Conservation (phyloP, 2,329 filamentous ascomycete species). For the Fusarium sp. region DNA sequence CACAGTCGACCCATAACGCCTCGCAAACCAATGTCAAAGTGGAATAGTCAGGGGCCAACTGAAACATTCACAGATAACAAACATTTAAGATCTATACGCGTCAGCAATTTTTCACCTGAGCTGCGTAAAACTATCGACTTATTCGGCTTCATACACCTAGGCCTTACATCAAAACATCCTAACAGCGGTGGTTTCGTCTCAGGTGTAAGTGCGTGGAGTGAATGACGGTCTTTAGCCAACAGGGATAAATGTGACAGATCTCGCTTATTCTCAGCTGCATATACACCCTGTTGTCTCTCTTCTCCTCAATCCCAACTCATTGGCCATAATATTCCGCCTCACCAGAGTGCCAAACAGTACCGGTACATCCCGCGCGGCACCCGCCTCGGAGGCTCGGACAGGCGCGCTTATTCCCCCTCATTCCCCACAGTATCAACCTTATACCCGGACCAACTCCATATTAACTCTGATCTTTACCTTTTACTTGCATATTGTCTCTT, state of each 20-base stretch:
- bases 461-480: conserved; percentile 8
- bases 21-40: conserved; percentile 8
- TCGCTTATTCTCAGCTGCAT: conserved; percentile 10
- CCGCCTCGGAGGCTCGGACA: conserved; percentile 6
- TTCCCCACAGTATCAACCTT: conserved; percentile 29
- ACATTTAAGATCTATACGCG: background rate
- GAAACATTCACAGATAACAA: background rate
- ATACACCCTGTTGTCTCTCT: conserved; percentile 9
- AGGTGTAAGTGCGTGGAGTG: conserved; percentile 15
- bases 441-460: conserved; percentile 25
- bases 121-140: background rate
- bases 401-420: conserved; percentile 28
- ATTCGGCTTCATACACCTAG: background rate
- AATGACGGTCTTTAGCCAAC: conserved; percentile 5
- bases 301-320: conserved; percentile 8
- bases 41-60: conserved; percentile 12
- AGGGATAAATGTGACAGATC: conserved; percentile 23
- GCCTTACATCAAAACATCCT: background rate
- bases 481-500: conserved; percentile 23
- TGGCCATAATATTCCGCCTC: conserved; percentile 16
- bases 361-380: conserved; percentile 23
- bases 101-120: background rate
- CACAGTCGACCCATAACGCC: background rate
- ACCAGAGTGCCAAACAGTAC: background rate
- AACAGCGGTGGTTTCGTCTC: conserved; percentile 18